phyloP scores from a whole-genome alignment of 1,284 basidiomycete species.

The Melampsora allii-populina region DNA sequence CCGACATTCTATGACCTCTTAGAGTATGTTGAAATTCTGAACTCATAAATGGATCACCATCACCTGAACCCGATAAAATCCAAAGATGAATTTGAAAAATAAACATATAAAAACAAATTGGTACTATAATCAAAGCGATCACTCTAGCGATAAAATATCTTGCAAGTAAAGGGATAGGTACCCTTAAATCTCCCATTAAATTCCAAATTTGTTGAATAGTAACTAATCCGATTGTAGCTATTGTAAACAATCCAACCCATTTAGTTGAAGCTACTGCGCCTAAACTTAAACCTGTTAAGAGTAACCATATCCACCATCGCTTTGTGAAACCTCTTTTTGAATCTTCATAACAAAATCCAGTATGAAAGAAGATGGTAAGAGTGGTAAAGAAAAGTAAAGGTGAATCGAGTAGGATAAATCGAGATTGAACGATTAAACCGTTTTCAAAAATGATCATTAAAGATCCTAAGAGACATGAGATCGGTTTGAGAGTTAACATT shows the following conservation, averaged over 20 bases:
- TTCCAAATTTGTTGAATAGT: constrained; percentile 86
- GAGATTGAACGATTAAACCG: constrained; percentile 88
- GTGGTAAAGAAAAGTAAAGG: constrained; percentile 97
- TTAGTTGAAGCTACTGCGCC: constrained; percentile 92
- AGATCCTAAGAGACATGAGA: constrained; percentile 82
- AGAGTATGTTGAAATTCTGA: constrained; percentile 97
- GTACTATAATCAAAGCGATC: constrained; percentile 79
- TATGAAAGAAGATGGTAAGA: constrained; percentile 80
- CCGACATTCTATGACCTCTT: constrained; percentile 80
- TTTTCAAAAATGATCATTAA: constrained; percentile 96
- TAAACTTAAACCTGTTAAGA: constrained; percentile 79
- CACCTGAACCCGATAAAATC: constrained; percentile 81
- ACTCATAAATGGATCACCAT: constrained; percentile 99
- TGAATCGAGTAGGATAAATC: constrained; percentile 94
- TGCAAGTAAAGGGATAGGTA: constrained; percentile 70
- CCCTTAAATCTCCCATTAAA: constrained; percentile 78
- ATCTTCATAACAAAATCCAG: constrained; percentile 61
- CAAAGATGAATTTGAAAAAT: constrained; percentile 95
- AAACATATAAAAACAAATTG: constrained; percentile 82
- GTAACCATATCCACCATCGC: constrained; percentile 88
- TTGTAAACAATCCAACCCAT: constrained; percentile 99
- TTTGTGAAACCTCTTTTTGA: constrained; percentile 65
- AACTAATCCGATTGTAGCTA: constrained; percentile 83
- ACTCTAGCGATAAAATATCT: constrained; percentile 85
- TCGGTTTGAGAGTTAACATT: constrained; percentile 80